Percentiles rank a stretch among this genome's conserved stretches.
Evolutionary conservation across 768 basidiomycete species (phyloP).

Genomic region (Russula dissimulans): DNA sequence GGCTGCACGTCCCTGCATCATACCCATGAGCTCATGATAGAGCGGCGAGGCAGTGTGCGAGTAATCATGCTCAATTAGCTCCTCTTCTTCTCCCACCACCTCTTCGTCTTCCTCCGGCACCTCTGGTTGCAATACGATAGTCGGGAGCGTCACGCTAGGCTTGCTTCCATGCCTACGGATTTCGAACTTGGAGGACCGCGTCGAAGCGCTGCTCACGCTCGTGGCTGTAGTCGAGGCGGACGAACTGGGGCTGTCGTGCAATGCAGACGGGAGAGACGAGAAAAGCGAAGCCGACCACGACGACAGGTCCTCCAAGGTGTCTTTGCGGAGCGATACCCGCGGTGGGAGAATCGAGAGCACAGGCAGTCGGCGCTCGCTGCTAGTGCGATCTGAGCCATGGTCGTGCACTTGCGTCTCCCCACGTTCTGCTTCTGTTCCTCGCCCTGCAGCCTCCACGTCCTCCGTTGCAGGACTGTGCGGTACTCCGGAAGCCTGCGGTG

Average conservation of each 20-base stretch:
- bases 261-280: conserved; percentile 15
- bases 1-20: conserved; percentile 17
- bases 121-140: conserved; percentile 6
- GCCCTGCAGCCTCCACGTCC: too few species aligned
- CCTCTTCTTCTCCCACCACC: background rate
- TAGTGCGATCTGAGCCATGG: background rate
- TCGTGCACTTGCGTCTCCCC: background rate
- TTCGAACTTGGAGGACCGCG: background rate
- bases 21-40: conserved; percentile 20
- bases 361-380: background rate
- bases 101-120: background rate
- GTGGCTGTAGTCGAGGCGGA: background rate
- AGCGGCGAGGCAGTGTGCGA: conserved; percentile 14
- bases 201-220: background rate
- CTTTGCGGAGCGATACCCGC: conserved; percentile 18
- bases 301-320: conserved; percentile 17
- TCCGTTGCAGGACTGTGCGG: background rate
- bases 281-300: conserved; percentile 19
- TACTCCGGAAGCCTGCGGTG: background rate
- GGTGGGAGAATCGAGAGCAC: conserved; percentile 17
- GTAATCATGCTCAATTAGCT: background rate
- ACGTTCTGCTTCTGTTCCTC: background rate
- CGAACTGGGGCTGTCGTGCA: background rate
- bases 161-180: background rate
- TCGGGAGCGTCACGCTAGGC: conserved; percentile 8